Evolutionary conservation across 1,284 basidiomycete genomes (phyloP), one percentile per base, ranked within the genome.

Genomic region (Golubevia pallescens): DNA sequence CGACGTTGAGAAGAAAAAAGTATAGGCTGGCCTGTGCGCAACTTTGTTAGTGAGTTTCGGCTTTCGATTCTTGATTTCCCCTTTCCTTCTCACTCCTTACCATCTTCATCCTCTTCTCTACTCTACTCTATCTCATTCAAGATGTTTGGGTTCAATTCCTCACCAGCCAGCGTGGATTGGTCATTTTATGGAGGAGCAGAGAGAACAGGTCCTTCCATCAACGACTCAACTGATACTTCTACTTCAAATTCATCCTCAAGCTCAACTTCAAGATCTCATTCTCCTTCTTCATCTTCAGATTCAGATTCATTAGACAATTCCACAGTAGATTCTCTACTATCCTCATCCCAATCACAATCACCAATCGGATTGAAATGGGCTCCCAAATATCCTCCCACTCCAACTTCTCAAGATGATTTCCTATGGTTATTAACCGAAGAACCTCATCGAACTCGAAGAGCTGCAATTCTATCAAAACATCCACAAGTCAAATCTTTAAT

Each of bases 371-470:
- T 58, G 13, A 38, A 61, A 0, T 85, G 82, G 82, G 61, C 80
- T 20, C 82, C 82, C 2, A 34, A 63, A 51, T 69, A 78, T 24
- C 63, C 65, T 0, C 54, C 71, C 1, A 62, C 66, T 23, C 57
- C 68, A 6, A 51, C 60, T 48, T 66, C 74, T 4, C 10, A 55
- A 2, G 34, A 63, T 51, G 81, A 84, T 61, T 85, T 83, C 56
- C 88, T 98, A 32, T 99, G 96, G 96, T 87, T 96, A 64, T 93
- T 97, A 90, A 97, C 94, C 0, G 96, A 99, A 86, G 97, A 99
- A 85, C 96, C 96, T 3, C 97, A 99, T 86, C 90, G 95, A 34
- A 90, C 91, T 20, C 88, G 96, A 57, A 88, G 96, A 58, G 91
- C 91, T 87, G 93, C 91, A 7, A 97, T 99, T 68, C 89, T 99